These are phyloP conservation scores for Prunus mira DNA, from an alignment of 306 rosid genomes.

Conservation along the genomic window DNA sequence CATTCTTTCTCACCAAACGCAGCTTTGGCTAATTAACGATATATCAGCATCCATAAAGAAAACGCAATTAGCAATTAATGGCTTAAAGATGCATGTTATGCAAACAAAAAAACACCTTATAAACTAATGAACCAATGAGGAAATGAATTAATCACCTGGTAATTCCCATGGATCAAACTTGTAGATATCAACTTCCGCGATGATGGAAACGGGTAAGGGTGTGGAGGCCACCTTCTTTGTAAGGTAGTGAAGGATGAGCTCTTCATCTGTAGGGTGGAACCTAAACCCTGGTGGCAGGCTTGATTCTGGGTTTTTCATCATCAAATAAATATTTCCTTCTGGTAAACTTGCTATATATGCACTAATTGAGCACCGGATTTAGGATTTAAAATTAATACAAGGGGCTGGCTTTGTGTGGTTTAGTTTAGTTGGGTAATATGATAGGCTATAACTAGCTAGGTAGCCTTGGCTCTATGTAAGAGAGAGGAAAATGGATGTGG, in stretches of 20 bases:
- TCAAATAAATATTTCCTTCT: neutral
- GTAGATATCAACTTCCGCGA: neutral
- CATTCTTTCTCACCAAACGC: constrained; percentile 64
- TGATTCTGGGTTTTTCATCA: constrained; percentile 1
- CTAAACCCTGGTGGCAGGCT: constrained; percentile 1
- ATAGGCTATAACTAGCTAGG: no score
- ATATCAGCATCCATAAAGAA: neutral
- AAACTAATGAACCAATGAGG: neutral
- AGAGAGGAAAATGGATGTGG: neutral
- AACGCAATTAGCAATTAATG: neutral
- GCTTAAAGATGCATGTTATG: neutral
- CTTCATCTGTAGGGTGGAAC: constrained; percentile 7
- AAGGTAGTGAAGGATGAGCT: constrained; percentile 6
- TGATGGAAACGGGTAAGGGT: neutral
- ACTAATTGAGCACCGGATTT: no score
- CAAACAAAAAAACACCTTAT: no score
- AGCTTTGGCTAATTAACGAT: neutral
- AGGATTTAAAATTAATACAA: no score
- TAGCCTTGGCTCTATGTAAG: neutral
- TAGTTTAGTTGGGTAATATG: neutral
- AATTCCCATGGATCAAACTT: constrained; percentile 6
- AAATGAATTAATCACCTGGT: neutral
- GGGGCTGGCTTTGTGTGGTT: no score
- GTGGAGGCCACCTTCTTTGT: neutral
- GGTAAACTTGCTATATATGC: no score